Conservation (phyloP, 495 filamentous ascomycete genomes). For the Penicillium maclennaniae region DNA sequence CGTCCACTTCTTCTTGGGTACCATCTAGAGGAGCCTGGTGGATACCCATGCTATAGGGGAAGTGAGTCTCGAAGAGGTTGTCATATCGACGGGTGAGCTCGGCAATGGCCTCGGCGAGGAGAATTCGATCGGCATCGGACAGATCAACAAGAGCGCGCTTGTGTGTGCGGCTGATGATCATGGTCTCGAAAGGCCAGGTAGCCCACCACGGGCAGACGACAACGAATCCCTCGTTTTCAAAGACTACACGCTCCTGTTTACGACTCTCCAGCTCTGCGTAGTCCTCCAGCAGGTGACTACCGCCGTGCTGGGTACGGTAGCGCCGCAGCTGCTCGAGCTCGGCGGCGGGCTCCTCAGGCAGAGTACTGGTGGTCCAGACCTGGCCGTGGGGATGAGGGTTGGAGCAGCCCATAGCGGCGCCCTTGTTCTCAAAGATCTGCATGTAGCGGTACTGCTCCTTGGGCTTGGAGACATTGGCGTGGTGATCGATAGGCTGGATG, state of each 20-base stretch:
- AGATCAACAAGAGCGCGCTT: constrained; percentile 80
- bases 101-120: constrained; percentile 77
- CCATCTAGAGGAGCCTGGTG: constrained; percentile 92
- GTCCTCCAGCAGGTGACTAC: constrained; percentile 73
- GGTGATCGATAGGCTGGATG: constrained; percentile 45
- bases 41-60: constrained; percentile 91
- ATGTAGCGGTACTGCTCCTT: constrained; percentile 87
- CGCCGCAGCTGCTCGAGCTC: constrained; percentile 74
- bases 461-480: constrained; percentile 46
- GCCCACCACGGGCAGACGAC: constrained; percentile 97
- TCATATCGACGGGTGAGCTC: constrained; percentile 90
- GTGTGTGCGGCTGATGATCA: constrained; percentile 80
- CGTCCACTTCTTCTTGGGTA: constrained; percentile 77
- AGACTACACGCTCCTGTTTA: constrained; percentile 82
- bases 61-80: constrained; percentile 94
- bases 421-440: constrained; percentile 99
- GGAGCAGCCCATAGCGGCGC: constrained; percentile 95
- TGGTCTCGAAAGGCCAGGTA: constrained; percentile 93
- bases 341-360: constrained; percentile 81
- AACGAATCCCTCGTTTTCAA: constrained; percentile 76
- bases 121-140: constrained; percentile 57
- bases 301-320: constrained; percentile 68
- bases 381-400: constrained; percentile 98
- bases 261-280: constrained; percentile 79
- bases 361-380: constrained; percentile 84